These are phyloP conservation scores for Nepenthes alata DNA, from an alignment of 179 eudicot genomes.

Conservation along the genomic window DNA sequence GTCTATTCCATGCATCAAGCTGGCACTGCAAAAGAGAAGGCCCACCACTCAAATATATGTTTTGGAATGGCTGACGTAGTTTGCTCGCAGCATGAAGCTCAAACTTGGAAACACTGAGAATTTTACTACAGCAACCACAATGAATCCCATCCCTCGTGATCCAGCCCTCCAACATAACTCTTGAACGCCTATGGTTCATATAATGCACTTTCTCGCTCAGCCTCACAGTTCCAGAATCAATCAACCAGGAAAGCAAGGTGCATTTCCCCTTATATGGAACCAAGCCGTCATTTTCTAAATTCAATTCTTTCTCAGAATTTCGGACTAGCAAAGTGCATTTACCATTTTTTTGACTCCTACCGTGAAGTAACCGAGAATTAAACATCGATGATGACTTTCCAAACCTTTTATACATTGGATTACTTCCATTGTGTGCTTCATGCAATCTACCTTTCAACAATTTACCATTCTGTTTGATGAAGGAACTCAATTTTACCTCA, in stretches of 20 bases:
- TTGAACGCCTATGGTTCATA: slow-evolving; percentile 67
- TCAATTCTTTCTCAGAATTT: slow-evolving; percentile 46
- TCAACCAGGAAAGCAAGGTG: slow-evolving; percentile 76
- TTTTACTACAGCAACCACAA: slow-evolving; percentile 94
- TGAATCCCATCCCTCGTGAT: slow-evolving; percentile 82
- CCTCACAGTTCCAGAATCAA: slow-evolving; percentile 57
- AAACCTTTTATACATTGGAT: slow-evolving; percentile 14
- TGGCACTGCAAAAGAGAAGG: slow-evolving; percentile 72
- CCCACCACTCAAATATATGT: slow-evolving; percentile 68
- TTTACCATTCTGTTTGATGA: slow-evolving; percentile 36
- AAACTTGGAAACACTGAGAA: slow-evolving; percentile 71
- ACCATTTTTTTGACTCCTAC: slow-evolving; percentile 55
- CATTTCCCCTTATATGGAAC: slow-evolving; percentile 76
- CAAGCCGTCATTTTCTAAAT: slow-evolving; percentile 54
- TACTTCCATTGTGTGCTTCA: slow-evolving; percentile 22
- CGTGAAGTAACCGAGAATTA: slow-evolving; percentile 29
- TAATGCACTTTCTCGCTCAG: slow-evolving; percentile 79
- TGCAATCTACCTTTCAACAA: slow-evolving; percentile 29
- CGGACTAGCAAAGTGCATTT: slow-evolving; percentile 87
- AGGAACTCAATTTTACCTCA: slow-evolving; percentile 35
- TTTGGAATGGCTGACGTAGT: slow-evolving; percentile 74
- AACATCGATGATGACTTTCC: slow-evolving; percentile 18
- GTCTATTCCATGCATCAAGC: slow-evolving; percentile 83
- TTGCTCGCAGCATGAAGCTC: slow-evolving; percentile 95
- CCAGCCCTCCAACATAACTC: slow-evolving; percentile 85